phyloP scores from a whole-genome alignment of 257 asterid species.

The Petrea volubilis region DNA sequence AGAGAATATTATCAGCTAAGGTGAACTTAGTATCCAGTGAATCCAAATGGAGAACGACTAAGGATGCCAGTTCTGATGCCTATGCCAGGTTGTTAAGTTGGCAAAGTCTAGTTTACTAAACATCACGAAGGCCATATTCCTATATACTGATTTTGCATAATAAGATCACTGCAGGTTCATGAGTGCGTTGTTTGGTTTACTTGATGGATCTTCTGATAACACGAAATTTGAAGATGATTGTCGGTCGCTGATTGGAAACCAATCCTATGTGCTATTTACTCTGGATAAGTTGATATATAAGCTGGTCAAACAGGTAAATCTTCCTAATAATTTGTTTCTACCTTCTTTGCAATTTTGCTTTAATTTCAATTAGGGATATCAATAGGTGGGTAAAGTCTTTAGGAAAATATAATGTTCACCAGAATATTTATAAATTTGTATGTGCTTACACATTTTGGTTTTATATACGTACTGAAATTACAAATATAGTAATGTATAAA shows the following conservation, averaged over 20 bases:
- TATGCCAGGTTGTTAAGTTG: slow-evolving; percentile 43
- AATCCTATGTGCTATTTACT: slow-evolving; percentile 81
- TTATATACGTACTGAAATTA: too few species aligned
- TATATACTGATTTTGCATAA: slow-evolving; percentile 15
- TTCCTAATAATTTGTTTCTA: not conserved
- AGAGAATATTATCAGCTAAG: slow-evolving; percentile 64
- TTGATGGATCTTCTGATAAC: slow-evolving; percentile 89
- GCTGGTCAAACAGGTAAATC: slow-evolving; percentile 76
- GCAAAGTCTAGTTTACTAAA: not conserved
- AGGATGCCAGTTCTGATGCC: slow-evolving; percentile 42
- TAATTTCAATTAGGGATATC: too few species aligned
- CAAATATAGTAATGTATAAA: too few species aligned
- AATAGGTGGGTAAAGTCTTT: too few species aligned
- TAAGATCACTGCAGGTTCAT: slow-evolving; percentile 60
- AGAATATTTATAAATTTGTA: too few species aligned
- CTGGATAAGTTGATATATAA: slow-evolving; percentile 87
- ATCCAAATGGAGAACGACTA: slow-evolving; percentile 46
- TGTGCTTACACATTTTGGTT: too few species aligned
- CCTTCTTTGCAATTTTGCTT: not conserved
- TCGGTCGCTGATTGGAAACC: slow-evolving; percentile 83
- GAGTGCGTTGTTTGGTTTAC: slow-evolving; percentile 70
- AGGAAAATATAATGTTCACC: too few species aligned
- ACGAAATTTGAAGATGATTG: slow-evolving; percentile 90
- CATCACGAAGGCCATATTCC: slow-evolving; percentile 7
- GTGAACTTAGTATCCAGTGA: slow-evolving; percentile 41